Percentiles rank a stretch among this genome's conserved stretches.
These are phyloP conservation scores for Haplosporangium sp. DNA, from an alignment of 371 early-diverging fungal genomes.

Conservation along the genomic window DNA sequence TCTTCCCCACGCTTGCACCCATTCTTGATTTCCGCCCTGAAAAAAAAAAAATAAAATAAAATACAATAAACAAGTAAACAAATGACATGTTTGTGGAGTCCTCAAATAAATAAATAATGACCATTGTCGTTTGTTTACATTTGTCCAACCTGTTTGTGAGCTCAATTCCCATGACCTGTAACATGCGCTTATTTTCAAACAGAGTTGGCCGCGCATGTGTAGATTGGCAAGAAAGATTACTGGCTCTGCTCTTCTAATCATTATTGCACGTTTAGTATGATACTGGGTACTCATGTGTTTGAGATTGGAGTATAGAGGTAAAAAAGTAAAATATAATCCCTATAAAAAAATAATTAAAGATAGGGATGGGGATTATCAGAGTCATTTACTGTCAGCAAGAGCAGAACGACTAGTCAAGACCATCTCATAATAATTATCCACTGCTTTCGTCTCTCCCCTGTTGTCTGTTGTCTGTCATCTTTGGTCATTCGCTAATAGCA, in stretches of 20 bases:
- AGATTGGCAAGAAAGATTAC: background rate
- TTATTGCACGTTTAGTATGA: background rate
- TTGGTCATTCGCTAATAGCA: background rate
- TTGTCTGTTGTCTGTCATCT: background rate
- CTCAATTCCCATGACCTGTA: conserved; percentile 2
- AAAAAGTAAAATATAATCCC: background rate
- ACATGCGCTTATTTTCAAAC: background rate
- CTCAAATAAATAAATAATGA: background rate
- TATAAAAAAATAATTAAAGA: too few species aligned
- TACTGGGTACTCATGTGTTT: background rate
- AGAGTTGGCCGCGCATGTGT: background rate
- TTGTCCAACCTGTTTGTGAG: background rate
- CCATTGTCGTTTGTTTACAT: background rate
- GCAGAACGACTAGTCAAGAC: too few species aligned
- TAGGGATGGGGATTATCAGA: background rate
- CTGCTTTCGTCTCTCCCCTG: too few species aligned
- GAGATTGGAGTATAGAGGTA: background rate
- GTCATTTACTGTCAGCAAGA: too few species aligned
- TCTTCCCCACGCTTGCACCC: background rate
- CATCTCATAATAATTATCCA: too few species aligned
- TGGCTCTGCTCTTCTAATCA: background rate
- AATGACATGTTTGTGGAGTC: background rate
- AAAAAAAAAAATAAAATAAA: background rate
- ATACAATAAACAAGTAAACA: background rate
- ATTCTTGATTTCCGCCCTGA: background rate